A percentile compares a stretch with the other conserved stretches of the same genome.
These are phyloP conservation scores for Candida morakotiae DNA, from an alignment of 805 yeast genomes.

Conservation along the genomic window DNA sequence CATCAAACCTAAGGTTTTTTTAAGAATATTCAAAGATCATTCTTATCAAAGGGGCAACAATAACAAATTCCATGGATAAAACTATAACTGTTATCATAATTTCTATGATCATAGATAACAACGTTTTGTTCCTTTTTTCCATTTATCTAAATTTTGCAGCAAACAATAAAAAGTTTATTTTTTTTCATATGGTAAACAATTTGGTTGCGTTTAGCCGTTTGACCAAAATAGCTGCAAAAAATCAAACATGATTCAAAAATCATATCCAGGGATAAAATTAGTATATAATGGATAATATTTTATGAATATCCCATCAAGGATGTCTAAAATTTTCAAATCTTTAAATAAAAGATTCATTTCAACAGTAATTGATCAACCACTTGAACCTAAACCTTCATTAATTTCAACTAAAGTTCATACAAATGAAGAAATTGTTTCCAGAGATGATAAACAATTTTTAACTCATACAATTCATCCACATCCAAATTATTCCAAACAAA, in stretches of 20 bases:
- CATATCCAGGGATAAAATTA: slow-evolving; percentile 4
- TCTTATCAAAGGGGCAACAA: too few species aligned
- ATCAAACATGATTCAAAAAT: neutral
- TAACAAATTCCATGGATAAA: too few species aligned
- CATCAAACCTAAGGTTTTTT: too few species aligned
- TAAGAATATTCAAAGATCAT: too few species aligned
- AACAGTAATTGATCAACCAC: slow-evolving; percentile 1
- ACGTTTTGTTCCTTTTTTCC: slow-evolving; percentile 5
- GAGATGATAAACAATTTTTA: slow-evolving; percentile 30
- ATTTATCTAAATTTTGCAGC: neutral
- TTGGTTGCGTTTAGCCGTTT: slow-evolving; percentile 4
- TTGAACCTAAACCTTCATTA: slow-evolving; percentile 9
- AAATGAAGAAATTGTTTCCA: slow-evolving; percentile 17
- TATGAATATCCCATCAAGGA: too few species aligned
- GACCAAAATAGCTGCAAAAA: slow-evolving; percentile 5
- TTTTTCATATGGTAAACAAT: neutral
- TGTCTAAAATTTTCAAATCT: neutral
- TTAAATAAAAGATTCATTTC: neutral
- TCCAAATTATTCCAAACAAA: slow-evolving; percentile 25
- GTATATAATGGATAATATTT: too few species aligned
- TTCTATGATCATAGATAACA: neutral
- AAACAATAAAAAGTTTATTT: slow-evolving; percentile 1
- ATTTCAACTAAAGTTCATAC: slow-evolving; percentile 23
- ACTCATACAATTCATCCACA: slow-evolving; percentile 40
- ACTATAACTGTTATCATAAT: too few species aligned